Conservation (phyloP, 345 rosid species). For the Raphanus raphanistrum region DNA sequence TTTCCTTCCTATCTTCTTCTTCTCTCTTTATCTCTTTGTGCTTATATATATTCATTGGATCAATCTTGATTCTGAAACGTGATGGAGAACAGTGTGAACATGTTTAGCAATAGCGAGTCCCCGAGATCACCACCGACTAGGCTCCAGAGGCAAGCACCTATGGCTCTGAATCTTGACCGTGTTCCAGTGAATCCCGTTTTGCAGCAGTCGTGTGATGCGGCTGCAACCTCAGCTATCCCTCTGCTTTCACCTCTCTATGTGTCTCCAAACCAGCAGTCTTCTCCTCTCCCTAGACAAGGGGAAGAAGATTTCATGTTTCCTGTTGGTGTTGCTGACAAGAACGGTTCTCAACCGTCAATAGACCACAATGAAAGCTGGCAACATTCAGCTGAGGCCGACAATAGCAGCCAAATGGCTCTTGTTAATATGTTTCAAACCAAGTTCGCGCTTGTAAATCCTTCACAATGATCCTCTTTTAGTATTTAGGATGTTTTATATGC, state of each 20-base stretch:
- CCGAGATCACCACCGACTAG: slow-evolving; percentile 58
- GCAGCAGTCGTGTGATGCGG: slow-evolving; percentile 12
- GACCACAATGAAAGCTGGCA: slow-evolving; percentile 28
- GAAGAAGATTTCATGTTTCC: slow-evolving; percentile 36
- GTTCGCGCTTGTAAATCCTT: slow-evolving; percentile 48
- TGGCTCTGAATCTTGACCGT: slow-evolving; percentile 41
- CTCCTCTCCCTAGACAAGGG: background rate
- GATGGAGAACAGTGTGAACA: slow-evolving; percentile 35
- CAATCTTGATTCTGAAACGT: slow-evolving; percentile 6
- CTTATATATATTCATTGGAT: background rate
- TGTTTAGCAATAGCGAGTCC: slow-evolving; percentile 32
- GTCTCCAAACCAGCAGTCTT: slow-evolving; percentile 34
- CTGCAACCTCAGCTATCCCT: slow-evolving; percentile 45
- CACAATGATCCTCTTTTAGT: slow-evolving; percentile 1
- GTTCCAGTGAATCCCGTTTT: background rate
- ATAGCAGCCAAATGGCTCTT: slow-evolving; percentile 38
- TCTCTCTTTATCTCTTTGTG: background rate
- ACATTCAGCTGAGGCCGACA: slow-evolving; percentile 30
- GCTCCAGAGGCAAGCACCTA: slow-evolving; percentile 61
- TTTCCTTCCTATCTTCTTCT: background rate
- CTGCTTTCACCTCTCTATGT: slow-evolving; percentile 53
- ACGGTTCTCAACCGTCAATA: slow-evolving; percentile 13
- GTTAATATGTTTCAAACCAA: slow-evolving; percentile 45
- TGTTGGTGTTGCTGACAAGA: background rate
- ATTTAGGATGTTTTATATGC: background rate